A percentile compares a stretch with the other conserved stretches of the same genome.
Conservation (phyloP, 1,139 yeast species). For the Ogataea hybrid region DNA sequence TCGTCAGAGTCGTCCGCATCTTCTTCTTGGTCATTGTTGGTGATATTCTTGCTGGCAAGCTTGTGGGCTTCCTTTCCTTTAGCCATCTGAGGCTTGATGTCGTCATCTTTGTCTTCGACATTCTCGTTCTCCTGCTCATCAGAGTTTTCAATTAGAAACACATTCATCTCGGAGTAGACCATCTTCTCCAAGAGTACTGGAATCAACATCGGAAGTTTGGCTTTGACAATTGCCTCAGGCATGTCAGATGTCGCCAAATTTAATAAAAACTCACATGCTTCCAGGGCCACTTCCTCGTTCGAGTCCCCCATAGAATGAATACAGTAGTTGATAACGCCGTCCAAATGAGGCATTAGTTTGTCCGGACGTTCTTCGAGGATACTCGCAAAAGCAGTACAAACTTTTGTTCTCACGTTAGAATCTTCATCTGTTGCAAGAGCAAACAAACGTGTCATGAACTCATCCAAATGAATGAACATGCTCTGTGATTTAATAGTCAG, state of each 20-base stretch:
- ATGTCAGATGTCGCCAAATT: conserved; percentile 66
- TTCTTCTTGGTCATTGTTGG: conserved; percentile 42
- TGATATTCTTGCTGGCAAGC: conserved; percentile 29
- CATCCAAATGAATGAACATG: conserved; percentile 63
- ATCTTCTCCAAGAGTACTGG: conserved; percentile 78
- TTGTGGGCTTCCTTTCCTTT: conserved; percentile 67
- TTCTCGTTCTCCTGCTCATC: conserved; percentile 70
- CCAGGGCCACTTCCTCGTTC: conserved; percentile 77
- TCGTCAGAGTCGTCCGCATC: conserved; percentile 62
- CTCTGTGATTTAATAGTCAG: conserved; percentile 67
- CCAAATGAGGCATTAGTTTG: conserved; percentile 73
- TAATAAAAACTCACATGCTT: conserved; percentile 89
- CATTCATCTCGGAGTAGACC: conserved; percentile 86
- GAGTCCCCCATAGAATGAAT: conserved; percentile 71
- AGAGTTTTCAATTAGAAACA: conserved; percentile 62
- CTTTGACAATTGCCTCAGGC: conserved; percentile 48
- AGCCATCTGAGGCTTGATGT: conserved; percentile 75
- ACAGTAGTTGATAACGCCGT: conserved; percentile 82
- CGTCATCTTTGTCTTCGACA: conserved; percentile 80
- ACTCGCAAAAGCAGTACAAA: conserved; percentile 76
- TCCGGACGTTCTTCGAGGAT: conserved; percentile 80
- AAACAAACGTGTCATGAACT: conserved; percentile 62
- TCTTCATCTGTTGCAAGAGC: conserved; percentile 57
- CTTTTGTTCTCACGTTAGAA: conserved; percentile 63
- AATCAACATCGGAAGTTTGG: conserved; percentile 58